A percentile compares a stretch with the other conserved stretches of the same genome.
phyloP scores from a whole-genome alignment of 1,139 yeast genomes.

The Torulaspora pretoriensis region DNA sequence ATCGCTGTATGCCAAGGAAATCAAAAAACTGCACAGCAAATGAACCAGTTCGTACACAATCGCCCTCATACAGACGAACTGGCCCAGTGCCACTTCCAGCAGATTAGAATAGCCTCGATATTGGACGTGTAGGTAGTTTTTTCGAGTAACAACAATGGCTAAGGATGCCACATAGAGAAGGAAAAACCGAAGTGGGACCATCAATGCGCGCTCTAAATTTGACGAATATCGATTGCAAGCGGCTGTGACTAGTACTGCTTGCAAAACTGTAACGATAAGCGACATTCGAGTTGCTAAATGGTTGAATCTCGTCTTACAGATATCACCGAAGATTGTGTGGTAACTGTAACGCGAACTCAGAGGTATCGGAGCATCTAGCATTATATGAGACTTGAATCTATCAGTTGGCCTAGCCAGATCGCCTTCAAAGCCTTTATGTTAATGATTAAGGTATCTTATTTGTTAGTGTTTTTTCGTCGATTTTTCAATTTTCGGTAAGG shows the following conservation, averaged over 20 bases:
- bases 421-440: not conserved
- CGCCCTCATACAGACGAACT: slow-evolving; percentile 44
- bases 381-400: not conserved
- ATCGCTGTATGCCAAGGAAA: slow-evolving; percentile 37
- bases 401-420: not conserved
- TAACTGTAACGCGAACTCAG: slow-evolving; percentile 35
- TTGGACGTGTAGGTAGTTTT: slow-evolving; percentile 49
- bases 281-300: slow-evolving; percentile 39
- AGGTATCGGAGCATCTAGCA: slow-evolving; percentile 22
- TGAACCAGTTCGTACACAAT: slow-evolving; percentile 35
- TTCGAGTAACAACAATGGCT: slow-evolving; percentile 48
- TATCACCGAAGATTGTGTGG: slow-evolving; percentile 39
- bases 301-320: slow-evolving; percentile 40
- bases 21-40: slow-evolving; percentile 43
- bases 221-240: slow-evolving; percentile 19
- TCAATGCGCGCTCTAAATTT: slow-evolving; percentile 28
- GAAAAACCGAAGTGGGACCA: slow-evolving; percentile 34
- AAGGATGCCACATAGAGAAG: slow-evolving; percentile 39
- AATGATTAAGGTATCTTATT: not conserved
- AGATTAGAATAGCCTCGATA: slow-evolving; percentile 49
- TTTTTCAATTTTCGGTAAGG: slow-evolving; percentile 8
- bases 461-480: slow-evolving; percentile 1
- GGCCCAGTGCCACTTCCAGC: slow-evolving; percentile 46
- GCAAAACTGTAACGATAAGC: slow-evolving; percentile 34
- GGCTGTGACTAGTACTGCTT: slow-evolving; percentile 34